These are phyloP conservation scores for Sanghuangporus sanghuang DNA, from an alignment of 1,284 basidiomycete species.

Conservation along the genomic window DNA sequence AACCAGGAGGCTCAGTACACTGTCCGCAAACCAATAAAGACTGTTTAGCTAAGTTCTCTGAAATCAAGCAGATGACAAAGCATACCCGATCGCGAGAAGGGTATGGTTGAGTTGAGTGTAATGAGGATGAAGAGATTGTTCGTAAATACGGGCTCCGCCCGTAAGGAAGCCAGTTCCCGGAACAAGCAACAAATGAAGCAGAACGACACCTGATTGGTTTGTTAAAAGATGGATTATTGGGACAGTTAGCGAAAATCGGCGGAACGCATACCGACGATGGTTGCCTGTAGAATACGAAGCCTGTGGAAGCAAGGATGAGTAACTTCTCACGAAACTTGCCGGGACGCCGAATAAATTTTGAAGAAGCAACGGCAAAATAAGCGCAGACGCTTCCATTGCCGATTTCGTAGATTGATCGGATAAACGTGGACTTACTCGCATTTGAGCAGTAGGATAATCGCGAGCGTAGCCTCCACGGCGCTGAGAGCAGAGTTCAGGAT, in stretches of 20 bases:
- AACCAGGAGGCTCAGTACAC: conserved; percentile 55
- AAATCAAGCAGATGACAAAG: background rate
- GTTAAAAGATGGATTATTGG: background rate
- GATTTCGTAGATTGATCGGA: background rate
- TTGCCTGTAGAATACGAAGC: conserved; percentile 48
- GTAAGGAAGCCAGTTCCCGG: conserved; percentile 57
- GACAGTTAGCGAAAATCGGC: background rate
- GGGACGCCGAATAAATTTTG: background rate
- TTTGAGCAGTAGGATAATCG: conserved; percentile 55
- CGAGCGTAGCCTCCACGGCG: conserved; percentile 56
- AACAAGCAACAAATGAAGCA: conserved; percentile 57
- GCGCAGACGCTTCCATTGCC: background rate
- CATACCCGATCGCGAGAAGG: conserved; percentile 59
- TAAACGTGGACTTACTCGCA: conserved; percentile 50
- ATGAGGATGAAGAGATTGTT: conserved; percentile 45
- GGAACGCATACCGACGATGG: conserved; percentile 43
- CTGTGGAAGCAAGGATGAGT: conserved; percentile 21
- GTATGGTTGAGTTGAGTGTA: conserved; percentile 59
- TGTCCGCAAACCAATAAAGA: conserved; percentile 23
- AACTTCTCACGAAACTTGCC: background rate
- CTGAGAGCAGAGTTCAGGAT: conserved; percentile 20
- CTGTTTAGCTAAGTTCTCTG: background rate
- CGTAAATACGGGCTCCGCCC: conserved; percentile 50
- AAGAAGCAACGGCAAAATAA: background rate
- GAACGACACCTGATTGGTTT: conserved; percentile 43